phyloP scores from a whole-genome alignment of 2,329 filamentous ascomycete species.

The Venturia nashicola region DNA sequence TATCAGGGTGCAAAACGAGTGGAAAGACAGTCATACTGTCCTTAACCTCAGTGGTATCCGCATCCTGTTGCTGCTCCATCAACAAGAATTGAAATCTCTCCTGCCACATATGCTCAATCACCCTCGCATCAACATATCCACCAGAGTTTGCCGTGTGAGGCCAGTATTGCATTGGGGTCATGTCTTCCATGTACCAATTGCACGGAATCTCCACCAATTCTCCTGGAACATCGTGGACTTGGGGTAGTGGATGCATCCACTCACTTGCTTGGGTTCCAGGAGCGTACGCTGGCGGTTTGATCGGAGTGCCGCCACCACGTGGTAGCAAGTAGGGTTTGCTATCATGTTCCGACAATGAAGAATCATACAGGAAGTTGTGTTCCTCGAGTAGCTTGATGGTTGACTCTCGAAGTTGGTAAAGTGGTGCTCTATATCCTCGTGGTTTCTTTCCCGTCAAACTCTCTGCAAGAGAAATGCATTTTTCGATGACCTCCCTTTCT shows the following conservation, averaged over 20 bases:
- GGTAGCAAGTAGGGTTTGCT: conserved; percentile 38
- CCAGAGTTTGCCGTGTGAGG: conserved; percentile 38
- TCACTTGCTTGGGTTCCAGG: conserved; percentile 18
- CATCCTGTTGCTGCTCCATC: conserved; percentile 23
- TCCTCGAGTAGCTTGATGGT: conserved; percentile 37
- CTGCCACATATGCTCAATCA: conserved; percentile 49
- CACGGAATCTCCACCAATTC: conserved; percentile 36
- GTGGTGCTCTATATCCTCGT: conserved; percentile 37
- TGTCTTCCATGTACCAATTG: conserved; percentile 41
- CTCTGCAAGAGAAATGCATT: conserved; percentile 34
- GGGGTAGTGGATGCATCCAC: conserved; percentile 34
- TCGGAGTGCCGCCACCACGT: conserved; percentile 21
- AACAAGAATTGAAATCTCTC: conserved; percentile 46
- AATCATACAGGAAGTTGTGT: conserved; percentile 38
- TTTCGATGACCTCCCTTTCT: conserved; percentile 36
- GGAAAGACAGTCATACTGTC: conserved; percentile 34
- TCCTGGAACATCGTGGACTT: conserved; percentile 13
- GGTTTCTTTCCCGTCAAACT: conserved; percentile 33
- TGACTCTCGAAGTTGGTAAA: conserved; percentile 38
- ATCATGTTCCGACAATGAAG: conserved; percentile 38
- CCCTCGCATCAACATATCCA: conserved; percentile 44
- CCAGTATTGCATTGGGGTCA: conserved; percentile 36
- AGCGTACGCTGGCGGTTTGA: conserved; percentile 29
- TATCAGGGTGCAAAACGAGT: conserved; percentile 45
- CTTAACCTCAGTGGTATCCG: conserved; percentile 11